Percentiles rank a stretch among this genome's conserved stretches.
Evolutionary conservation across 805 yeast genomes (phyloP).

Genomic region (Cyberlindnera galapagoensis): DNA sequence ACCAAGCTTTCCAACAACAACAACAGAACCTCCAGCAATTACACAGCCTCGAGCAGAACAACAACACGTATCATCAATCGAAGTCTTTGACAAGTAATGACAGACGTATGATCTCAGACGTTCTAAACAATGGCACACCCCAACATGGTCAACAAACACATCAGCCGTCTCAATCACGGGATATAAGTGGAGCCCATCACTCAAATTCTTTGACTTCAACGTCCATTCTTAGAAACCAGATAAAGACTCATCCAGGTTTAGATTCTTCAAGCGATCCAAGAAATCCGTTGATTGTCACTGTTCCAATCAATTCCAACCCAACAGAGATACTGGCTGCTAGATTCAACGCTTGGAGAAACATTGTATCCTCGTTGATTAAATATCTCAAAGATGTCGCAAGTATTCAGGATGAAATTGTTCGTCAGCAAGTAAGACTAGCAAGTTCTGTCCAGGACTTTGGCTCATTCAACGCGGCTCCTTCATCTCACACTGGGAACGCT

Average conservation of each 20-base stretch:
- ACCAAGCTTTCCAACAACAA: slow-evolving; percentile 37
- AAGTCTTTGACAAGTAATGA: slow-evolving; percentile 35
- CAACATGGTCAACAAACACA: slow-evolving; percentile 2
- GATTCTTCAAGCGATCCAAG: slow-evolving; percentile 32
- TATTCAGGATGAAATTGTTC: slow-evolving; percentile 81
- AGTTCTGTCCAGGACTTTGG: slow-evolving; percentile 63
- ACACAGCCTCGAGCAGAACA: slow-evolving; percentile 36
- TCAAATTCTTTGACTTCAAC: too few species aligned
- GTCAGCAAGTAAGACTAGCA: slow-evolving; percentile 75
- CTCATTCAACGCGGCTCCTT: slow-evolving; percentile 19
- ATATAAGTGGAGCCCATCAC: too few species aligned
- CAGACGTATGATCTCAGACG: slow-evolving; percentile 17
- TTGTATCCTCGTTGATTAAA: slow-evolving; percentile 65
- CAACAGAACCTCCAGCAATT: slow-evolving; percentile 40
- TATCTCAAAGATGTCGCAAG: slow-evolving; percentile 76
- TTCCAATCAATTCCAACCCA: slow-evolving; percentile 66
- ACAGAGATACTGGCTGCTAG: slow-evolving; percentile 82
- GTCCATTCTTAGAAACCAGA: too few species aligned
- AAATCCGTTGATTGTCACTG: slow-evolving; percentile 40
- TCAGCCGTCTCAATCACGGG: slow-evolving; percentile 4
- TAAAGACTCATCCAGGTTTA: too few species aligned
- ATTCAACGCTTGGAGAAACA: slow-evolving; percentile 80
- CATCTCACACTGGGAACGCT: slow-evolving; percentile 1
- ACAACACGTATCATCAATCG: slow-evolving; percentile 33
- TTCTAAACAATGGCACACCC: slow-evolving; percentile 10